Evolutionary conservation across 306 rosid species (phyloP), one percentile per base, ranked within the genome.

Genomic region (Casuarina cunninghamiana): DNA sequence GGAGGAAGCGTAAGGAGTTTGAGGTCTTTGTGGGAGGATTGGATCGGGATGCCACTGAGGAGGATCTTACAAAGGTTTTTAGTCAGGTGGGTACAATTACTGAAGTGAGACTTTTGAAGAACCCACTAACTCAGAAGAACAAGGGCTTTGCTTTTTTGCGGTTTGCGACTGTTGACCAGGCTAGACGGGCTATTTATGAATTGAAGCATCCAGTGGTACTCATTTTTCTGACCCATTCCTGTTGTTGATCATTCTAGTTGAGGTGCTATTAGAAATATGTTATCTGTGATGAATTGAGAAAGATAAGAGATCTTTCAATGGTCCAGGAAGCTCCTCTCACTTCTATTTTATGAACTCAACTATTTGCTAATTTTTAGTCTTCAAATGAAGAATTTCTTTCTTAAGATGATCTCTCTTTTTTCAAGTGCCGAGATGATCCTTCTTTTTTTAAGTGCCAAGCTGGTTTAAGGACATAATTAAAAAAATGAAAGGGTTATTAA

Each of bases 91-190:
- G 71, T 42, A 5, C 8, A 12, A 67, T 67, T 15, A 67, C 71
- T 9, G 71, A 67, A 67, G 71, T 67, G 50, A 67, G 71, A 42
- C 71, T 67, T 67, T 35, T 42, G 71, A 67, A 17, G 71, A 67
- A 67, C 49, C 71, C 49, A 42, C 35, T 67, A 41, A 67, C 71
- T 67, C 49, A 67, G 0, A 67, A 67, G 71, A 67, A 67, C 71
- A 67, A 67, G 50, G 71, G 71, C 50, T 67, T 67, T 39, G 71
- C 71, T 17, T 67, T 67, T 50, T 67, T 67, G 71, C 71, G 71
- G 35, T 67, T 67, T 67, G 71, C 32, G 15, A 67, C 71, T 44
- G 46, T 67, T 67, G 71, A 67, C 15, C 71, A 67, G 50, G 71
- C 71, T 17, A 67, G 71, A 67, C 50, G 71, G 7, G 71, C 71